These are phyloP conservation scores for Hysterium pulicare DNA, from an alignment of 2,329 filamentous ascomycete genomes.

Conservation along the genomic window DNA sequence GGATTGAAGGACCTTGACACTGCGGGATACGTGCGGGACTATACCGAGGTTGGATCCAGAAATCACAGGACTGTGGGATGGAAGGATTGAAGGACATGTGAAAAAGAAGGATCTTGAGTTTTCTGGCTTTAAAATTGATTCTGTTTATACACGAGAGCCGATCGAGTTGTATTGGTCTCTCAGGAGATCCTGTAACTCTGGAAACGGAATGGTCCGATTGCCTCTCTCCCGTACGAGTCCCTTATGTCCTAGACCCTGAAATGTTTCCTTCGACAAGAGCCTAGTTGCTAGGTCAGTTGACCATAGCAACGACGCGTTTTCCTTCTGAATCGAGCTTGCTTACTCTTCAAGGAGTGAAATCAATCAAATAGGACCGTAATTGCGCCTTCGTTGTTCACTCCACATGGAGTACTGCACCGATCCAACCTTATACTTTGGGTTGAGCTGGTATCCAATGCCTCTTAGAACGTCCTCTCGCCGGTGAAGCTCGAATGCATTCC, in stretches of 20 bases:
- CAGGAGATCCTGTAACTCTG: not conserved
- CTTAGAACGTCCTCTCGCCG: constrained; percentile 1
- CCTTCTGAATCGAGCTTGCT: not conserved
- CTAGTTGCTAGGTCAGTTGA: not conserved
- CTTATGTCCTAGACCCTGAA: not conserved
- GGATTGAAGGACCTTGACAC: too few species aligned
- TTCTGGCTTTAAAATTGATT: too few species aligned
- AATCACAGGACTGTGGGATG: too few species aligned
- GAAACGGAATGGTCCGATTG: not conserved
- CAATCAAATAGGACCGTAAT: not conserved
- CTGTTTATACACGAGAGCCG: not conserved
- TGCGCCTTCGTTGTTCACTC: not conserved
- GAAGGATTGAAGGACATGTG: too few species aligned
- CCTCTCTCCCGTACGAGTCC: not conserved
- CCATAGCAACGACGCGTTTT: not conserved
- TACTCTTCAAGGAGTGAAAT: not conserved
- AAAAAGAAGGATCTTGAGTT: too few species aligned
- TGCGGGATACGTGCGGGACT: too few species aligned
- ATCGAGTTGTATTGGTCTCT: not conserved
- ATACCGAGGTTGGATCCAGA: too few species aligned
- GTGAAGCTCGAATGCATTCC: not conserved
- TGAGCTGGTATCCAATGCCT: not conserved
- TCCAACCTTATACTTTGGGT: not conserved
- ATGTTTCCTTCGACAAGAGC: not conserved
- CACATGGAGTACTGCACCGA: not conserved